These are phyloP conservation scores for Penicillium sp. DNA, from an alignment of 2,329 filamentous ascomycete species.

Conservation along the genomic window DNA sequence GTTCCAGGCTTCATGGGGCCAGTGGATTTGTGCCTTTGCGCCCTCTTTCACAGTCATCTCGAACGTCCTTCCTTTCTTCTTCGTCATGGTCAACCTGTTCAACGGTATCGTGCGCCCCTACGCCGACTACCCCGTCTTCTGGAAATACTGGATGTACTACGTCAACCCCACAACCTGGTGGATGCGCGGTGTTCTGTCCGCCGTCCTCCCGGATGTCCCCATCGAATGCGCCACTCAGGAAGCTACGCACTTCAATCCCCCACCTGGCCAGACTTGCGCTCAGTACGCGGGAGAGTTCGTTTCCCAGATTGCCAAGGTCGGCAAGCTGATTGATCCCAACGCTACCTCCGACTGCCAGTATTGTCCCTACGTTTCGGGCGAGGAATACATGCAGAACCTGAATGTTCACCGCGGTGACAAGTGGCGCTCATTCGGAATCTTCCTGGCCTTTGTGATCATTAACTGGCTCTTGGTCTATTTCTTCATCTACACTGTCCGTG, in stretches of 20 bases:
- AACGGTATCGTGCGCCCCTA: slow-evolving; percentile 77
- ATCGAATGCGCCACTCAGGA: slow-evolving; percentile 60
- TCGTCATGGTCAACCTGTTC: slow-evolving; percentile 74
- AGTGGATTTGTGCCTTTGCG: slow-evolving; percentile 82
- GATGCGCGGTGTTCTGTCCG: slow-evolving; percentile 69
- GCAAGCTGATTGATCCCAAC: slow-evolving; percentile 65
- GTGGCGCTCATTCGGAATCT: slow-evolving; percentile 73
- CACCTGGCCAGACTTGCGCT: slow-evolving; percentile 63
- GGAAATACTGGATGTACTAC: slow-evolving; percentile 71
- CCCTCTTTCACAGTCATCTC: slow-evolving; percentile 77
- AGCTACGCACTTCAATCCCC: slow-evolving; percentile 65
- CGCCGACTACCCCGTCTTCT: slow-evolving; percentile 65
- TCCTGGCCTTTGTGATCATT: slow-evolving; percentile 68
- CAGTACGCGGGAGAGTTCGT: slow-evolving; percentile 66
- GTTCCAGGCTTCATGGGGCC: slow-evolving; percentile 74
- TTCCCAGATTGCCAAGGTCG: slow-evolving; percentile 46
- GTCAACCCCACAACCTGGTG: slow-evolving; percentile 70
- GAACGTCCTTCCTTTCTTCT: slow-evolving; percentile 77
- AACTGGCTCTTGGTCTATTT: slow-evolving; percentile 75
- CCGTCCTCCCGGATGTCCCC: slow-evolving; percentile 56
- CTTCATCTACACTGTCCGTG: slow-evolving; percentile 73
- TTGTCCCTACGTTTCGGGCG: slow-evolving; percentile 66
- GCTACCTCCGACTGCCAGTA: slow-evolving; percentile 66
- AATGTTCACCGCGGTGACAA: slow-evolving; percentile 61
- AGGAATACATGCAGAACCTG: slow-evolving; percentile 64